Conservation (phyloP, 768 basidiomycete species). For the Leccinum boreale region DNA sequence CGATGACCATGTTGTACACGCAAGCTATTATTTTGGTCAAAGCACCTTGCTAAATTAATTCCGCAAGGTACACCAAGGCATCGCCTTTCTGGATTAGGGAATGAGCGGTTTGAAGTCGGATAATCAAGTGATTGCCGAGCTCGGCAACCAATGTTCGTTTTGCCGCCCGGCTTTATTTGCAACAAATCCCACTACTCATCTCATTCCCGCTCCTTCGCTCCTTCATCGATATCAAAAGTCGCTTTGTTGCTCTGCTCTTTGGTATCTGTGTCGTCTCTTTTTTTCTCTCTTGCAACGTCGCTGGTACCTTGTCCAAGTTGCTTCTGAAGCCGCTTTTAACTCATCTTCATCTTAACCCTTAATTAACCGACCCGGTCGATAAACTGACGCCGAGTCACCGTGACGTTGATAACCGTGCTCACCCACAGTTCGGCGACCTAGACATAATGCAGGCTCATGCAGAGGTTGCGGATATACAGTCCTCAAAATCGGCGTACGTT, state of each 20-base stretch:
- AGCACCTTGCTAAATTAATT: constrained; percentile 20
- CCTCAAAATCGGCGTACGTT: constrained; percentile 30
- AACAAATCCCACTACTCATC: constrained; percentile 37
- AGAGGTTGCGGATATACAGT: constrained; percentile 29
- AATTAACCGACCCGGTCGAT: constrained; percentile 41
- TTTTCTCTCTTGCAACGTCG: not conserved
- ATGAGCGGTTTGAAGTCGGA: constrained; percentile 35
- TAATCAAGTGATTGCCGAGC: constrained; percentile 35
- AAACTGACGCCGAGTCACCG: constrained; percentile 40
- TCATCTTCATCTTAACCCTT: constrained; percentile 32
- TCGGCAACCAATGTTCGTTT: constrained; percentile 37
- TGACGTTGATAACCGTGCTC: constrained; percentile 37
- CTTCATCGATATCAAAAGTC: constrained; percentile 29
- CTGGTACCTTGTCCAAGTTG: not conserved
- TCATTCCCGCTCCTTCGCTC: constrained; percentile 28
- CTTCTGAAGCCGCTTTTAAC: constrained; percentile 11
- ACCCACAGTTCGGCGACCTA: constrained; percentile 12
- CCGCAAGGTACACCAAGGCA: constrained; percentile 19
- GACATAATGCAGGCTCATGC: constrained; percentile 28
- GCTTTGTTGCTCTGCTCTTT: constrained; percentile 14
- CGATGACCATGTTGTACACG: constrained; percentile 15
- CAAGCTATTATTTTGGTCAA: constrained; percentile 16
- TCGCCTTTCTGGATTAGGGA: constrained; percentile 25
- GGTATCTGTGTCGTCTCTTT: constrained; percentile 2
- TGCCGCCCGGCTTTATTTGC: constrained; percentile 39